Conservation (phyloP, 371 early-diverging fungal species). For the Umbelopsis sp. region DNA sequence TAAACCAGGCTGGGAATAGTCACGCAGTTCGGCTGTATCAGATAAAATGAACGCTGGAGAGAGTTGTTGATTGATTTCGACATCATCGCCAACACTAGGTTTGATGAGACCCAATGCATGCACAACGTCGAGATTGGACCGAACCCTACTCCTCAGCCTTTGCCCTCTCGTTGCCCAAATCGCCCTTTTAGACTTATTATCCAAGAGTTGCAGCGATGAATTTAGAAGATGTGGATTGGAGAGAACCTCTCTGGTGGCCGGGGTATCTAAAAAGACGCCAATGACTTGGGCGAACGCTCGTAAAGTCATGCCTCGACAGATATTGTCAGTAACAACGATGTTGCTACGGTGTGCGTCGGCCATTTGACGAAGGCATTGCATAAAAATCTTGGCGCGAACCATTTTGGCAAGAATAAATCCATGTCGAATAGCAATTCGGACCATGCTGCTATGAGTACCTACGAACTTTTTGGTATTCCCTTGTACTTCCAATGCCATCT, state of each 20-base stretch:
- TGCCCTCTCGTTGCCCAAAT: background rate
- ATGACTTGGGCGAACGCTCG: background rate
- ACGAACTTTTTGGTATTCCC: too few species aligned
- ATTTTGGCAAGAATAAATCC: slow-evolving; percentile 11
- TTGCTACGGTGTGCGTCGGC: background rate
- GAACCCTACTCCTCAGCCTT: background rate
- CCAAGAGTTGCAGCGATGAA: background rate
- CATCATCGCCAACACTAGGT: background rate
- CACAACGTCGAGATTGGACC: background rate
- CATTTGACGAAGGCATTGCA: background rate
- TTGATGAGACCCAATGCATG: background rate
- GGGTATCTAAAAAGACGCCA: background rate
- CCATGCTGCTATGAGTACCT: background rate
- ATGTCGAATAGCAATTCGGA: background rate
- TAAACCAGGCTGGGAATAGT: background rate
- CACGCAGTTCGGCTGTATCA: background rate
- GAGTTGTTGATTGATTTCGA: background rate
- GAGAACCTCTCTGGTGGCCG: background rate
- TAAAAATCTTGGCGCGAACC: slow-evolving; percentile 10
- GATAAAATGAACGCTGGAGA: background rate
- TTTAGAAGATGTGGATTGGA: background rate
- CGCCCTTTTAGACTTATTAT: background rate
- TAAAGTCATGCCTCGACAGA: background rate
- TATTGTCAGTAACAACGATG: background rate
- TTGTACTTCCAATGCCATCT: background rate